Evolutionary conservation across 75 land plant species (phyloP).

Genomic region (Pseudotsuga menziesii): DNA sequence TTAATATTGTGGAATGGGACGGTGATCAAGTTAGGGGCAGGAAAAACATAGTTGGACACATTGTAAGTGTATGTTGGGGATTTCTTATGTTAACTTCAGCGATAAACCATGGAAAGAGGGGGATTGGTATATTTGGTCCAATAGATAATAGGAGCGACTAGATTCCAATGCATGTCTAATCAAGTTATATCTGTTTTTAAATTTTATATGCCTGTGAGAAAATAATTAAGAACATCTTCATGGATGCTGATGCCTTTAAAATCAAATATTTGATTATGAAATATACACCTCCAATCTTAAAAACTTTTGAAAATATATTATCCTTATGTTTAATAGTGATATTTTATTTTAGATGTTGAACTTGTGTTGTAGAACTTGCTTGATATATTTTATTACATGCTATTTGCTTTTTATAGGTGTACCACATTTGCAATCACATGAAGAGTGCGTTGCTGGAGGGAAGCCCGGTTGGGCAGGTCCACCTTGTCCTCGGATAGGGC

Average conservation of each 20-base stretch:
- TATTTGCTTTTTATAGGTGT: conserved; percentile 36
- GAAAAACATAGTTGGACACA: no score
- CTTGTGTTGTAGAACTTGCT: not conserved
- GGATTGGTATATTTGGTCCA: no score
- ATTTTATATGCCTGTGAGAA: not conserved
- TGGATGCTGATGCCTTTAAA: not conserved
- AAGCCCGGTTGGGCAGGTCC: conserved; percentile 81
- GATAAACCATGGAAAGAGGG: no score
- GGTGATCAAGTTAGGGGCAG: no score
- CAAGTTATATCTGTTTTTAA: no score
- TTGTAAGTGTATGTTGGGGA: no score
- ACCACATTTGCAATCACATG: conserved; percentile 68
- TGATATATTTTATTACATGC: not conserved
- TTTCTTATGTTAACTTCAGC: no score
- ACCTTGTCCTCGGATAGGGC: conserved; percentile 77
- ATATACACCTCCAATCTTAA: not conserved
- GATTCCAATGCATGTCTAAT: no score
- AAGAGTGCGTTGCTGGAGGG: conserved; percentile 66
- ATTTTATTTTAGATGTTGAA: not conserved
- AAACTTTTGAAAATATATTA: not conserved
- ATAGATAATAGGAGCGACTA: no score
- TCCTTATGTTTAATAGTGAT: not conserved
- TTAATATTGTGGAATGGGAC: no score
- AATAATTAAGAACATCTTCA: not conserved
- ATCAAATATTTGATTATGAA: not conserved